A percentile compares a stretch with the other conserved stretches of the same genome.
Evolutionary conservation across 2,329 filamentous ascomycete species (phyloP).

Genomic region (Xylaria sp.): DNA sequence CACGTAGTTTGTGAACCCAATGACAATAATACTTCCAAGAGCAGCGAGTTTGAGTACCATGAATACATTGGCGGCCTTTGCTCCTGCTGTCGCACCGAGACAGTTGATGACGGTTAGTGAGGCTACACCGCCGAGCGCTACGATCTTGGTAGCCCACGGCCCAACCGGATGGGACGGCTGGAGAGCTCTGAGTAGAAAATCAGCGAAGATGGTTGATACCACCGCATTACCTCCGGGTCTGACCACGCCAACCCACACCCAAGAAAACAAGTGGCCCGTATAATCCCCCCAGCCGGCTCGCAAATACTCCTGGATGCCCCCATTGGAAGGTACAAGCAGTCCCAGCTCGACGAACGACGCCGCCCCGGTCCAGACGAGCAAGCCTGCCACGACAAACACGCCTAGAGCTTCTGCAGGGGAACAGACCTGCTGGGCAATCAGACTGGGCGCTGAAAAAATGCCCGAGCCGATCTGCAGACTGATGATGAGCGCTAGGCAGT

Average conservation of each 20-base stretch:
- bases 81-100: conserved; percentile 54
- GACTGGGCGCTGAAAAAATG: conserved; percentile 59
- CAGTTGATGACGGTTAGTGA: conserved; percentile 57
- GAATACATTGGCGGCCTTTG: conserved; percentile 55
- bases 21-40: conserved; percentile 42
- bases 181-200: conserved; percentile 53
- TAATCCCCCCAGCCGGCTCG: conserved; percentile 55
- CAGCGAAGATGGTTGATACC: conserved; percentile 57
- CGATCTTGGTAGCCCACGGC: conserved; percentile 50
- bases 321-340: conserved; percentile 56
- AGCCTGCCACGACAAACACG: conserved; percentile 56
- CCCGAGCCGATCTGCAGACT: conserved; percentile 60
- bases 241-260: conserved; percentile 57
- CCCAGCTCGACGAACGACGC: conserved; percentile 60
- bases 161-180: conserved; percentile 42
- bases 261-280: conserved; percentile 57
- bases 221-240: conserved; percentile 59
- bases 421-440: conserved; percentile 56
- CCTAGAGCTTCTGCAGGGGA: conserved; percentile 56
- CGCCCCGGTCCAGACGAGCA: conserved; percentile 61
- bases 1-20: conserved; percentile 42
- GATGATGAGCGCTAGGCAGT: conserved; percentile 57
- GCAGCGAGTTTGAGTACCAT: conserved; percentile 50
- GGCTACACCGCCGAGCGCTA: conserved; percentile 53
- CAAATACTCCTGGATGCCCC: conserved; percentile 55